Evolutionary conservation across 2,329 filamentous ascomycete genomes (phyloP), one percentile per base, ranked within the genome.

Genomic region (Colletotrichum costaricense): DNA sequence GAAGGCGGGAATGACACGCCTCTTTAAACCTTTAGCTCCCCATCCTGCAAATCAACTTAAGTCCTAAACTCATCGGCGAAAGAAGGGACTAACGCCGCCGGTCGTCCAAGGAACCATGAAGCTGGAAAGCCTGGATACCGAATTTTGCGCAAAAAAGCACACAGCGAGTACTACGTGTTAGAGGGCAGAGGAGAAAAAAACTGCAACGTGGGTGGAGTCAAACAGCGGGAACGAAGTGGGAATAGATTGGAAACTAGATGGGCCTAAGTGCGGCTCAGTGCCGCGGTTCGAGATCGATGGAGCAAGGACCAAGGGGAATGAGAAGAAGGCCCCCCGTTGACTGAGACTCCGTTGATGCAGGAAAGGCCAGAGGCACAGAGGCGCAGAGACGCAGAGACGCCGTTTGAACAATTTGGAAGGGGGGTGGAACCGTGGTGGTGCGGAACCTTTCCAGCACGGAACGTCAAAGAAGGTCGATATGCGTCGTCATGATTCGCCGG

Each of bases 1-100:
- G n/a, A 26, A 56, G 6, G 46, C 19, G 46, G 65, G 67, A 73
- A 67, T 49, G 38, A 58, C 56, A 9, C 55, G 59, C 60, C 59
- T 60, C 67, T 63, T 66, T 73, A 66, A 71, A 54, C 52, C 42
- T 62, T 46, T 24, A 38, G 46, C 33, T 56, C 9, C 56, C 56
- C 67, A 66, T 73, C 71, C 3, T 7, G 26, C 56, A 22, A 56
- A 57, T 12, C 54, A 42, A 24, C 24, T 73, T 73, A 66, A 73
- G 46, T 73, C 71, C 71, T 73, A 73, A 70, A 55, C 14, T 28
- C 38, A 26, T 73, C 71, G 71, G 71, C 71, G 71, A 71, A 70
- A 63, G 28, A 55, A 24, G 63, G 56, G 22, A 57, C 60, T 73
- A 73, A 73, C 71, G 71, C 71, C 71, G 69, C 8, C 64, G 52